Conservation (phyloP, 176 grass and related monocot genomes). For the Urochloa ruziziensis region DNA sequence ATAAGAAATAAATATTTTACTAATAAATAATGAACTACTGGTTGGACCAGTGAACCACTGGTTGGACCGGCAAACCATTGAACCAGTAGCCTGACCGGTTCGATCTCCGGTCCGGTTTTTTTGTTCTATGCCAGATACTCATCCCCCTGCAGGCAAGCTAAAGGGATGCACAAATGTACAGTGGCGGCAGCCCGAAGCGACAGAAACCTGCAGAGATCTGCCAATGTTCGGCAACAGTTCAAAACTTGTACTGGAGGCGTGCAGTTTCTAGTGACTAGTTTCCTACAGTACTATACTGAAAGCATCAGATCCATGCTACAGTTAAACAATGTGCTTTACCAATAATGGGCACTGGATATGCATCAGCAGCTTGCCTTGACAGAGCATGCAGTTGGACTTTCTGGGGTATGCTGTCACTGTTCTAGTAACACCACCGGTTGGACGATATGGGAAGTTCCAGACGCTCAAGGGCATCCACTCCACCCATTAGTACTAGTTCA, state of each 20-base stretch:
- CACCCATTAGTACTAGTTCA: not conserved
- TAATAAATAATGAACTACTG: no score
- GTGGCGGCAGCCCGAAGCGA: not conserved
- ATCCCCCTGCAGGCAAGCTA: not conserved
- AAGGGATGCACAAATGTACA: not conserved
- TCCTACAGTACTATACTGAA: not conserved
- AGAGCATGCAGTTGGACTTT: not conserved
- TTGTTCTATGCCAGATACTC: no score
- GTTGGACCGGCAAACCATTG: no score
- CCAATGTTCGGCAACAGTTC: not conserved
- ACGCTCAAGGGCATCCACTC: not conserved
- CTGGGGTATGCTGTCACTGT: constrained; percentile 1
- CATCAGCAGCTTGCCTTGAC: not conserved
- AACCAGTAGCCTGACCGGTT: no score
- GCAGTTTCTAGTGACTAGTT: constrained; percentile 7
- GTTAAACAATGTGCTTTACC: not conserved
- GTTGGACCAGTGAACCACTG: no score
- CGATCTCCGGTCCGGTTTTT: no score
- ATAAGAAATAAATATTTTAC: no score
- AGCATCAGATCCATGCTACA: not conserved
- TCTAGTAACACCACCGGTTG: not conserved
- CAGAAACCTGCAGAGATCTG: constrained; percentile 13
- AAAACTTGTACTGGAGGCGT: not conserved
- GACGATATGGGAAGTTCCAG: not conserved
- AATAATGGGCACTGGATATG: not conserved